Conservation (phyloP, 306 rosid genomes). For the Canavalia ensiformis region DNA sequence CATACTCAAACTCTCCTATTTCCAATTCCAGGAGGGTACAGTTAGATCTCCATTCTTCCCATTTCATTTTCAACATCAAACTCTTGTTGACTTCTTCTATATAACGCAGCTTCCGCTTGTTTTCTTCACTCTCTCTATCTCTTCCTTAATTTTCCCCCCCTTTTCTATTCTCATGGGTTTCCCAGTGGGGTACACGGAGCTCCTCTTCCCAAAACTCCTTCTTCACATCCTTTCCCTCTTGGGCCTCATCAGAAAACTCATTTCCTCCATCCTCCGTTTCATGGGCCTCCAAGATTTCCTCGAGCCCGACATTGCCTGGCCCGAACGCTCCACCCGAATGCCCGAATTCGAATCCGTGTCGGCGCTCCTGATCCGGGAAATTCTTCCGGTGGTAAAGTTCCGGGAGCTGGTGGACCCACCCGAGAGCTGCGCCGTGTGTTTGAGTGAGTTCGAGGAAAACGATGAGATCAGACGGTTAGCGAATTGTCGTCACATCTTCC, state of each 20-base stretch:
- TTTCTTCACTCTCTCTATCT: neutral
- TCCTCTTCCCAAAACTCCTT: slow-evolving; percentile 71
- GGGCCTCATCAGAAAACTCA: slow-evolving; percentile 63
- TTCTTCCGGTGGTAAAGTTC: slow-evolving; percentile 75
- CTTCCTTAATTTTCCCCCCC: neutral
- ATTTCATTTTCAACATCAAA: slow-evolving; percentile 17
- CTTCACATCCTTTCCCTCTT: slow-evolving; percentile 66
- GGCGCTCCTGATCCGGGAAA: slow-evolving; percentile 66
- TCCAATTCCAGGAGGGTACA: neutral
- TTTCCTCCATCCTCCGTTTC: slow-evolving; percentile 53
- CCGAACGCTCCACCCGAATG: slow-evolving; percentile 39
- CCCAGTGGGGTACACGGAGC: slow-evolving; percentile 75
- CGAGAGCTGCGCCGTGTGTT: slow-evolving; percentile 84
- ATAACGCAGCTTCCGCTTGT: neutral
- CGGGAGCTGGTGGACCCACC: slow-evolving; percentile 77
- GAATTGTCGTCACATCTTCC: slow-evolving; percentile 84
- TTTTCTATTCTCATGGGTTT: slow-evolving; percentile 63
- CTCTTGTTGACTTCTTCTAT: slow-evolving; percentile 12
- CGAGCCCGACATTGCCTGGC: slow-evolving; percentile 72
- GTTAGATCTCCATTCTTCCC: neutral
- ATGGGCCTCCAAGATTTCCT: slow-evolving; percentile 77
- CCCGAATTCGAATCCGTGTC: slow-evolving; percentile 68
- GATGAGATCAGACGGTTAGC: slow-evolving; percentile 82
- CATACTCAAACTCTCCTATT: neutral
- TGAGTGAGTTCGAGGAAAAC: slow-evolving; percentile 71